Conservation (phyloP, 139 green algal genomes). For the Chloropicon primus region DNA sequence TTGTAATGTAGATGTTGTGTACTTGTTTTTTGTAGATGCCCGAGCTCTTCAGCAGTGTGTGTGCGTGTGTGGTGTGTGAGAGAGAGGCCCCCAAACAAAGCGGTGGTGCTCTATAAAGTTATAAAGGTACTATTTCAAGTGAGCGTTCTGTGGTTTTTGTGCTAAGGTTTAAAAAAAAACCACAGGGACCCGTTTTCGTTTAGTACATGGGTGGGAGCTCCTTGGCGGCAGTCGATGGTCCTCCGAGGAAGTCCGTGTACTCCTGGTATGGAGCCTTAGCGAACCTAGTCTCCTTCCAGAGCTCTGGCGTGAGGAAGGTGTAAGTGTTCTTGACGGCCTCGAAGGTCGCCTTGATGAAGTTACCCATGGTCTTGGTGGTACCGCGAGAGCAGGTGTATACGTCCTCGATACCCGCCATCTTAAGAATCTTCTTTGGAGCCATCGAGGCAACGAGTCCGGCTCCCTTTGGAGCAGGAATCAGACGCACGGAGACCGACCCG, state of each 20-base stretch:
- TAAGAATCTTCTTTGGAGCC: conserved; percentile 93
- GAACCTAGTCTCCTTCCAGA: conserved; percentile 92
- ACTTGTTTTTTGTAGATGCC: too few relatives aligned
- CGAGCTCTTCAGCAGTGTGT: neutral
- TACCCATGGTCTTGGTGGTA: conserved; percentile 93
- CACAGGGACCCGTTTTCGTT: too few relatives aligned
- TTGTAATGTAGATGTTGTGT: too few relatives aligned
- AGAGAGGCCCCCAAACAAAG: too few relatives aligned
- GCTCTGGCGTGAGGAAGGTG: conserved; percentile 91
- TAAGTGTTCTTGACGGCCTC: conserved; percentile 59
- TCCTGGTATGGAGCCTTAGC: conserved; percentile 84
- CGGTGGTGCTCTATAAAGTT: too few relatives aligned
- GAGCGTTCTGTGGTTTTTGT: too few relatives aligned
- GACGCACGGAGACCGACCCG: conserved; percentile 84
- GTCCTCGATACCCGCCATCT: conserved; percentile 98
- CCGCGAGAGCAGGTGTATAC: conserved; percentile 93
- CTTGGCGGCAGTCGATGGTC: neutral
- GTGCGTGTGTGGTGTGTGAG: neutral
- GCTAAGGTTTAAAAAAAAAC: too few relatives aligned
- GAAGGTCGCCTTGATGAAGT: conserved; percentile 84
- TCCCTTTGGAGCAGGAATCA: conserved; percentile 93
- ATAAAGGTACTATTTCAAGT: too few relatives aligned
- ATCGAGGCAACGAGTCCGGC: conserved; percentile 92
- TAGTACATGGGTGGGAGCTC: neutral
- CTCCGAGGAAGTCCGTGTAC: conserved; percentile 63